Percentiles rank a stretch among this genome's conserved stretches.
Evolutionary conservation across 805 yeast species (phyloP).

Genomic region (Metschnikowia kofuensis): DNA sequence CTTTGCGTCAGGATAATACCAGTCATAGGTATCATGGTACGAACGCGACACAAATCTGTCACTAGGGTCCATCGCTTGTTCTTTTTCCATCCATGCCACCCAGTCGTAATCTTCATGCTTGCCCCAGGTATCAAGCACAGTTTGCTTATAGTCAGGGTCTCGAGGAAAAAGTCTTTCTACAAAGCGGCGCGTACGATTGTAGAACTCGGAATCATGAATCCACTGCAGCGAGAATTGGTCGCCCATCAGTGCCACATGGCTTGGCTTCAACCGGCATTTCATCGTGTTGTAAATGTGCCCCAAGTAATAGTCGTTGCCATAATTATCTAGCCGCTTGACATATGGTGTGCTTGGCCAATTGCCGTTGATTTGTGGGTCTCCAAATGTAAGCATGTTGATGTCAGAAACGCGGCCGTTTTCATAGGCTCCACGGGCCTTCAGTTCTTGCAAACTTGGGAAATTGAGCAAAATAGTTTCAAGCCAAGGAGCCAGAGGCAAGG

Average conservation of each 20-base stretch:
- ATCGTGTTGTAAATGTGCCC: constrained; percentile 78
- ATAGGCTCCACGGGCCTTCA: constrained; percentile 5
- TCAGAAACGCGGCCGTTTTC: constrained; percentile 32
- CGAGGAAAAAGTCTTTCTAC: constrained; percentile 66
- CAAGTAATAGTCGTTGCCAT: constrained; percentile 84
- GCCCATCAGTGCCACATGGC: constrained; percentile 86
- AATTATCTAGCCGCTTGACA: constrained; percentile 74
- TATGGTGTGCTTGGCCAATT: constrained; percentile 69
- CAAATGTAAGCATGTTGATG: constrained; percentile 75
- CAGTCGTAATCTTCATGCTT: constrained; percentile 57
- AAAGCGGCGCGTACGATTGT: constrained; percentile 71
- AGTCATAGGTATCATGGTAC: constrained; percentile 61
- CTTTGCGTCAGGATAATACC: constrained; percentile 44
- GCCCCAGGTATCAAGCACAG: constrained; percentile 45
- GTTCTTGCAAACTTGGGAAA: constrained; percentile 21
- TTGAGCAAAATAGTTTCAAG: constrained; percentile 19
- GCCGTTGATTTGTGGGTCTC: constrained; percentile 97
- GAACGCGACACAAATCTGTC: constrained; percentile 35
- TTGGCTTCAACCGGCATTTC: constrained; percentile 63
- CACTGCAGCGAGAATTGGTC: constrained; percentile 93
- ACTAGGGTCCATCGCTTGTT: constrained; percentile 33
- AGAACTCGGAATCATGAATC: constrained; percentile 86
- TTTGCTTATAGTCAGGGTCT: constrained; percentile 48
- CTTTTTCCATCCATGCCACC: constrained; percentile 44
- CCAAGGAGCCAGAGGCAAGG: constrained; percentile 12